phyloP scores from a whole-genome alignment of 495 filamentous ascomycete species.

The Aspergillus olivimuriae region DNA sequence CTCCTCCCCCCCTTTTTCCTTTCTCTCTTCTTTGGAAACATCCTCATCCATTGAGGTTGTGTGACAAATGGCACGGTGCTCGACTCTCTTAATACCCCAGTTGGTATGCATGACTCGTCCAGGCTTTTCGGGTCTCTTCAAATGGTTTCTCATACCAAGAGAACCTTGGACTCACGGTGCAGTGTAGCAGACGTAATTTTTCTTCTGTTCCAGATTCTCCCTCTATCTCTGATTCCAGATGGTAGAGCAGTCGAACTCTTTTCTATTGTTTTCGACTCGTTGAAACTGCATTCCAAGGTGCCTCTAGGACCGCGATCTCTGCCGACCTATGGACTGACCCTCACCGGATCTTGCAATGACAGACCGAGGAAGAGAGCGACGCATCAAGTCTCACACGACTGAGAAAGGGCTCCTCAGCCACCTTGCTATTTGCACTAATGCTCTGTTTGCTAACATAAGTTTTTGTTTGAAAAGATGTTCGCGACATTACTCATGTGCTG shows the following conservation, averaged over 20 bases:
- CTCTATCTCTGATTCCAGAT: constrained; percentile 64
- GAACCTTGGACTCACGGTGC: constrained; percentile 80
- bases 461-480: constrained; percentile 78
- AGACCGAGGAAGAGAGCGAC: constrained; percentile 62
- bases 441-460: constrained; percentile 69
- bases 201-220: constrained; percentile 56
- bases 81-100: constrained; percentile 77
- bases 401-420: constrained; percentile 48
- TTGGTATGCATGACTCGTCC: constrained; percentile 74
- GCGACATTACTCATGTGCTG: constrained; percentile 99
- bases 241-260: constrained; percentile 69
- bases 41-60: constrained; percentile 53
- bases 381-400: constrained; percentile 62
- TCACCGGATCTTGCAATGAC: constrained; percentile 50
- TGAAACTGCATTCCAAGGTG: constrained; percentile 63
- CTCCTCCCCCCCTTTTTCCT: constrained; percentile 28
- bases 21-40: constrained; percentile 25
- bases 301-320: constrained; percentile 67
- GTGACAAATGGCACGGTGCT: constrained; percentile 71
- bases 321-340: constrained; percentile 45
- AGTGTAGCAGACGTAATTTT: constrained; percentile 60
- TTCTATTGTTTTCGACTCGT: constrained; percentile 58
- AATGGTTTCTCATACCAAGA: constrained; percentile 65
- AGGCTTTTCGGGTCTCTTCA: constrained; percentile 67
- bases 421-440: constrained; percentile 42